Conservation (phyloP, 106 monocot genomes). For the Dendrobium catenatum region DNA sequence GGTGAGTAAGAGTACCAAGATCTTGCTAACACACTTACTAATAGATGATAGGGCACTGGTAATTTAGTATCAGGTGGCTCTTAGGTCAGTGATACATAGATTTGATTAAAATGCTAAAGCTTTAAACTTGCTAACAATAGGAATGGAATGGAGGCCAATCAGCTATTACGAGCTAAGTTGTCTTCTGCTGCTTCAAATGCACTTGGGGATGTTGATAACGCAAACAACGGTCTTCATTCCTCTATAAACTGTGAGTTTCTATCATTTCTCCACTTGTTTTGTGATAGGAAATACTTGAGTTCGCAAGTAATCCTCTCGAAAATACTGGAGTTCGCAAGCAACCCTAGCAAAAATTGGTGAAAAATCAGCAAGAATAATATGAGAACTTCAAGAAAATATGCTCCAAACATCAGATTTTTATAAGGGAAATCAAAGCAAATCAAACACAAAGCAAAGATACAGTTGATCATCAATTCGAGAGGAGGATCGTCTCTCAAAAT, state of each 20-base stretch:
- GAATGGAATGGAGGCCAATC: slow-evolving; percentile 65
- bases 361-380: no score
- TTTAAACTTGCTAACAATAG: slow-evolving; percentile 18
- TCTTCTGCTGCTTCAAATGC: slow-evolving; percentile 51
- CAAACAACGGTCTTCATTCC: slow-evolving; percentile 55
- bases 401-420: no score
- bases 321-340: no score
- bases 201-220: slow-evolving; percentile 50
- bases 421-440: no score
- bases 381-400: no score
- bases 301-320: no score
- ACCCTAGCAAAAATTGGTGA: no score
- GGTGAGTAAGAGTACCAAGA: slow-evolving; percentile 21
- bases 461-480: no score
- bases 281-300: no score
- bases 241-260: slow-evolving; percentile 61
- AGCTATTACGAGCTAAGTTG: slow-evolving; percentile 42
- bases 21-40: background rate
- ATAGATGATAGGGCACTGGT: background rate
- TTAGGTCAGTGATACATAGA: background rate
- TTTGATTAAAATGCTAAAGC: background rate
- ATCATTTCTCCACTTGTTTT: background rate
- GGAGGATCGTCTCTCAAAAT: no score
- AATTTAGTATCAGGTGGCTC: background rate
- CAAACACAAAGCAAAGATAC: no score